Evolutionary conservation across 106 monocot genomes (phyloP), one percentile per base, ranked within the genome.

Genomic region (Dactylorhiza incarnata): DNA sequence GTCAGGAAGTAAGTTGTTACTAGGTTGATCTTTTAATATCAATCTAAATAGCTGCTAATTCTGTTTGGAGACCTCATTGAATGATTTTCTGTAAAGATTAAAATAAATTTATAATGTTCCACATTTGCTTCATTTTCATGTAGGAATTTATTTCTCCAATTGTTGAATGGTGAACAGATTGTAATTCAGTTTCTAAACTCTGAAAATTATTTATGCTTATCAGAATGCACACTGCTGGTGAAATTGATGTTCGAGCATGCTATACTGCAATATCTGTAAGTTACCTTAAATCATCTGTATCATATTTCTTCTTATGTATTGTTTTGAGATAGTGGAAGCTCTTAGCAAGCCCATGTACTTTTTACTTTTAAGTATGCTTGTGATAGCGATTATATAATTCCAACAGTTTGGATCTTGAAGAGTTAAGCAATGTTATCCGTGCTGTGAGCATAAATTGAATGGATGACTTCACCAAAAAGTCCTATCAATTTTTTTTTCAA

Each of bases 181-280:
- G 37, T 26, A 26, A 66, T 66, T 12, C 13, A 66, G 29, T 37
- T 26, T 46, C 45, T 46, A 7, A 70, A 70, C 45, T 14, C n/a
- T 46, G 69, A 70, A 26, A 37, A 37, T 14, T 80, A 71, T 11
- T 84, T 79, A 66, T 69, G 68, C 23, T 14, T 52, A 44, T 82
- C 66, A 99, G 99, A 84, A 99, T 99, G 99, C 99, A 99, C 81
- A 77, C 89, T 81, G 83, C 17, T 67, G 99, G 99, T 43, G 99
- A 99, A 92, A 89, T 94, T 49, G 99, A 99, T 88, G 94, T 89
- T 26, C 87, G 99, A 68, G 94, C 99, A 72, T 88, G 86, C 74
- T 99, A 99, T 73, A 94, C 89, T 78, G 94, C 94, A 45, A 83
- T 99, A 69, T 99, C 99, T 29, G 99, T 99, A 76, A 88, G 94